These are phyloP conservation scores for Myochromella boudieri DNA, from an alignment of 768 basidiomycete species.

Conservation along the genomic window DNA sequence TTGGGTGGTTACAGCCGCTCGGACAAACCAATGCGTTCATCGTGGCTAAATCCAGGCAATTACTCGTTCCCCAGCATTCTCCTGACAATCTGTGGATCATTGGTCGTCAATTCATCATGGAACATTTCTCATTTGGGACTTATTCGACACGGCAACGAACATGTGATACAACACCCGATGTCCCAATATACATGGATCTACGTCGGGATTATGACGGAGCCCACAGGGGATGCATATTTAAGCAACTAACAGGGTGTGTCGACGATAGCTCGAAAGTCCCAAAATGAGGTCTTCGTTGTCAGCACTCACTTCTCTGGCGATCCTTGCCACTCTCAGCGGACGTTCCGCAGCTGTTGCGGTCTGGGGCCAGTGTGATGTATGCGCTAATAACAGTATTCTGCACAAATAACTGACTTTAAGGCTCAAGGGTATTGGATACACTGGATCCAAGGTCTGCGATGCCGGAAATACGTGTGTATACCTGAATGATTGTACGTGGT, in stretches of 20 bases:
- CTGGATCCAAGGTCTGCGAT: constrained; percentile 45
- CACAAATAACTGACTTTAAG: not conserved
- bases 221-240: constrained; percentile 6
- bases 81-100: not conserved
- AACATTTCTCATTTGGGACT: not conserved
- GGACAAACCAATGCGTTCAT: constrained; percentile 10
- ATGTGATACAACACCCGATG: constrained; percentile 18
- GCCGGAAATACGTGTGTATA: constrained; percentile 41
- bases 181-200: constrained; percentile 20
- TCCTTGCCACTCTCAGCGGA: constrained; percentile 27
- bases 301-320: constrained; percentile 31
- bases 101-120: not conserved
- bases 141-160: constrained; percentile 5
- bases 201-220: constrained; percentile 30
- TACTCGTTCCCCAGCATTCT: constrained; percentile 12
- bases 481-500: constrained; percentile 40
- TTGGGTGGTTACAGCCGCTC: constrained; percentile 1
- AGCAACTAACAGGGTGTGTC: not conserved
- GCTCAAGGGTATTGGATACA: constrained; percentile 37
- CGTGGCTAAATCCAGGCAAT: constrained; percentile 18
- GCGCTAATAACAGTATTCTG: not conserved
- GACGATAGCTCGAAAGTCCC: not conserved
- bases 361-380: constrained; percentile 55
- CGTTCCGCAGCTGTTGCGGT: constrained; percentile 35
- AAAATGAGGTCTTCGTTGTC: constrained; percentile 30